Percentiles rank a stretch among this genome's conserved stretches.
phyloP scores from a whole-genome alignment of 805 yeast species.

The Sugiyamaella smithiae region DNA sequence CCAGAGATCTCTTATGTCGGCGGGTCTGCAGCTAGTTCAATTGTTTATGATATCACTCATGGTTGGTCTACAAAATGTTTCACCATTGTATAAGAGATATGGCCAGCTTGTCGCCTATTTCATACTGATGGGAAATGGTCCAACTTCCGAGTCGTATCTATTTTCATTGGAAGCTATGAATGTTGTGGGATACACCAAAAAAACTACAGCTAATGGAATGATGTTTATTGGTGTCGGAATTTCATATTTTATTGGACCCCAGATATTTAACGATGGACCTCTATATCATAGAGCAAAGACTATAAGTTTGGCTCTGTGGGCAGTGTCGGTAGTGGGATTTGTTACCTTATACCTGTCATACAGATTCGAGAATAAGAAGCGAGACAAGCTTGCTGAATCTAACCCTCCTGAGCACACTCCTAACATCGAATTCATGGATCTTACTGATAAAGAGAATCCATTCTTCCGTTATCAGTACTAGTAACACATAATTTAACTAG shows the following conservation, averaged over 20 bases:
- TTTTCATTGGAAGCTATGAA: conserved; percentile 34
- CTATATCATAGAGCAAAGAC: conserved; percentile 52
- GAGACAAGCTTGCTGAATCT: conserved; percentile 25
- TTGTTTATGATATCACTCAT: background rate
- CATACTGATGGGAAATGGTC: background rate
- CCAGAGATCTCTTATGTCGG: background rate
- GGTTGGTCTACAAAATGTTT: background rate
- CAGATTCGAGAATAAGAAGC: conserved; percentile 45
- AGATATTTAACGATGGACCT: conserved; percentile 63
- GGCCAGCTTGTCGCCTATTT: background rate
- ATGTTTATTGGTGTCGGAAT: conserved; percentile 61
- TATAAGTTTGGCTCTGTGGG: conserved; percentile 42
- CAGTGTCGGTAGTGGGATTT: conserved; percentile 44
- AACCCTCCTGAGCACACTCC: background rate
- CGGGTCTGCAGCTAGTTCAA: background rate
- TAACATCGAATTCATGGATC: background rate
- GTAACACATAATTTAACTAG: too few species aligned
- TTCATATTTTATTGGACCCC: conserved; percentile 74
- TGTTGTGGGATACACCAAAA: conserved; percentile 70
- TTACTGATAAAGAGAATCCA: conserved; percentile 52
- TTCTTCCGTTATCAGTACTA: conserved; percentile 43
- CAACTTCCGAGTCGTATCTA: background rate
- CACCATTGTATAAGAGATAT: background rate
- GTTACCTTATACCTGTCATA: conserved; percentile 21
- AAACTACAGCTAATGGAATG: conserved; percentile 55